phyloP scores from a whole-genome alignment of 176 grass and related monocot species.

The Triticum urartu region DNA sequence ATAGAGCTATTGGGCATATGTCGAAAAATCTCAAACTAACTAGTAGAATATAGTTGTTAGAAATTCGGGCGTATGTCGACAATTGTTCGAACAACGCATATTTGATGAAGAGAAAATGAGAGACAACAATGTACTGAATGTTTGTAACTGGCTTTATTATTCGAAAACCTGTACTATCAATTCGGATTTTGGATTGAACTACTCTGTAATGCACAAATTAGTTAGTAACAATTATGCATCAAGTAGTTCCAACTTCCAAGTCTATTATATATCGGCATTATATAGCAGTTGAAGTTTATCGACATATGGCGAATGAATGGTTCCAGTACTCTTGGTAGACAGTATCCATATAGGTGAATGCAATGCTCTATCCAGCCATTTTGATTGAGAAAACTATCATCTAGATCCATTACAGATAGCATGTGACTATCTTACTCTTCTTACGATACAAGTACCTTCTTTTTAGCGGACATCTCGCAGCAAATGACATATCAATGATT shows the following conservation, averaged over 20 bases:
- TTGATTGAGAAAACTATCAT: too few species aligned
- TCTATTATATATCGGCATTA: too few species aligned
- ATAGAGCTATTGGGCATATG: neutral
- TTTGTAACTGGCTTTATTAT: neutral
- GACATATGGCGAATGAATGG: neutral
- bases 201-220: neutral
- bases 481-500: too few species aligned
- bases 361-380: too few species aligned
- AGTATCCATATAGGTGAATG: neutral
- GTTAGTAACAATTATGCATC: neutral
- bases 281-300: too few species aligned
- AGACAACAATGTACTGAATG: neutral
- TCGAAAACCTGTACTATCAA: neutral
- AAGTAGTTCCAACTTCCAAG: neutral
- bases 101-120: neutral
- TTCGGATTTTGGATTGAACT: neutral
- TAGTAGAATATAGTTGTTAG: neutral
- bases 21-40: neutral
- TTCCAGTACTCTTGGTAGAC: neutral
- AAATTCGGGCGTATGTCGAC: neutral
- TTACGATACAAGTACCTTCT: too few species aligned
- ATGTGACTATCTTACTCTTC: too few species aligned
- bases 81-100: neutral
- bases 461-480: too few species aligned
- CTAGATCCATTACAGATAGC: too few species aligned